Evolutionary conservation across 371 early-diverging fungal genomes (phyloP).

Genomic region (Zychaea mexicana): DNA sequence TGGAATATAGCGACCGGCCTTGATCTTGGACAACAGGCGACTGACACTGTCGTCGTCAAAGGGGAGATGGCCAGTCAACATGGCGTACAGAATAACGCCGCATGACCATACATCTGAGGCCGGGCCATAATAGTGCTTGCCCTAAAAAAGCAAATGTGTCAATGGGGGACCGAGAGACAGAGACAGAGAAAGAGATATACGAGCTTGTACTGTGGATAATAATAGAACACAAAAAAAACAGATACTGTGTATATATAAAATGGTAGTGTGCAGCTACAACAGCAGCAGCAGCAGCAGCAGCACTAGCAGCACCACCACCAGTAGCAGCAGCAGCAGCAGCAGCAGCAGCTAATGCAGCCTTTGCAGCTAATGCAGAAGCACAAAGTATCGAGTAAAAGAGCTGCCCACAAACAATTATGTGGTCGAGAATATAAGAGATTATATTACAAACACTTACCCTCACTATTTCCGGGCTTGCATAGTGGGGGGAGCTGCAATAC

Average conservation of each 20-base stretch:
- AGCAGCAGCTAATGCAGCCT: too few species aligned
- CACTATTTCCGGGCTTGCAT: conserved; percentile 88
- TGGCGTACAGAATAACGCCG: conserved; percentile 90
- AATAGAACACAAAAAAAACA: too few species aligned
- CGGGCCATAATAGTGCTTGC: conserved; percentile 75
- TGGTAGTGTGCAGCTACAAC: too few species aligned
- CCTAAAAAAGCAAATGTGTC: conserved; percentile 38
- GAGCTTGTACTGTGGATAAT: too few species aligned
- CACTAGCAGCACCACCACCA: too few species aligned
- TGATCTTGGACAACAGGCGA: conserved; percentile 68
- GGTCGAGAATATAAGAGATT: conserved; percentile 5
- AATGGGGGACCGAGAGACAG: background rate
- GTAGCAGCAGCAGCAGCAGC: too few species aligned
- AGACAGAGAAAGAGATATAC: too few species aligned
- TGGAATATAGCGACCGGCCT: conserved; percentile 47
- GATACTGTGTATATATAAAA: too few species aligned
- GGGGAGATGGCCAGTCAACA: conserved; percentile 88
- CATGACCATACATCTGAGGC: conserved; percentile 92
- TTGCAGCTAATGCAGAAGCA: conserved; percentile 13
- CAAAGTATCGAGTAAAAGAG: too few species aligned
- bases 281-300: too few species aligned
- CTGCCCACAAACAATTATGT: conserved; percentile 9
- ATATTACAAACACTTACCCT: conserved; percentile 31
- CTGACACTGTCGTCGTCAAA: conserved; percentile 92
- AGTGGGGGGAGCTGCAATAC: conserved; percentile 68